Evolutionary conservation across 1,284 basidiomycete genomes (phyloP).

Genomic region (Pterulicium gracile): DNA sequence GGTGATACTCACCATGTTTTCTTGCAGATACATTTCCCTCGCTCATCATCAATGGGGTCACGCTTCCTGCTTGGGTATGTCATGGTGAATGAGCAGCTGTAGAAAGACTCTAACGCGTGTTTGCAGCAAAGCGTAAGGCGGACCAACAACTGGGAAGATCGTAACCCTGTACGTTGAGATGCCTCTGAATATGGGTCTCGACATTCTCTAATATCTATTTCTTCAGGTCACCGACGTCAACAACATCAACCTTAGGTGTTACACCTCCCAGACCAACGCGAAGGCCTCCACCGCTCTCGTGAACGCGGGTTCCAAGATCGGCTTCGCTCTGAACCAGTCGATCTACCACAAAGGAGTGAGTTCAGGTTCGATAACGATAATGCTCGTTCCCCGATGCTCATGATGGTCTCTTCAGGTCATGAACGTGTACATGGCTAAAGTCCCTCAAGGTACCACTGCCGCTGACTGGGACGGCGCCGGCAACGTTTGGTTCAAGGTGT

Average conservation of each 20-base stretch:
- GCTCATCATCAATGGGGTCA: neutral
- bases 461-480: neutral
- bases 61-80: neutral
- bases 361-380: neutral
- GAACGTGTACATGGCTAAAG: constrained; percentile 6
- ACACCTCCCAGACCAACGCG: constrained; percentile 1
- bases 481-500: constrained; percentile 7
- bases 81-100: too few relatives aligned
- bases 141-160: neutral
- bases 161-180: too few relatives aligned
- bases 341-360: neutral
- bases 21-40: constrained; percentile 1
- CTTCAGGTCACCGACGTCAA: constrained; percentile 1
- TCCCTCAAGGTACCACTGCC: neutral
- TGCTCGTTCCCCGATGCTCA: neutral
- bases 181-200: too few relatives aligned
- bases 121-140: too few relatives aligned
- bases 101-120: too few relatives aligned
- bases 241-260: neutral
- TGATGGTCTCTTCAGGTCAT: neutral
- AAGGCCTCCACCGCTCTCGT: neutral
- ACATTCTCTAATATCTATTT: too few relatives aligned
- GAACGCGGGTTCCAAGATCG: neutral
- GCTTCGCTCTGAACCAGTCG: neutral
- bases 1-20: too few relatives aligned